Evolutionary conservation across 345 rosid species (phyloP), one percentile per base, ranked within the genome.

Genomic region (Euphorbia pulcherrima): DNA sequence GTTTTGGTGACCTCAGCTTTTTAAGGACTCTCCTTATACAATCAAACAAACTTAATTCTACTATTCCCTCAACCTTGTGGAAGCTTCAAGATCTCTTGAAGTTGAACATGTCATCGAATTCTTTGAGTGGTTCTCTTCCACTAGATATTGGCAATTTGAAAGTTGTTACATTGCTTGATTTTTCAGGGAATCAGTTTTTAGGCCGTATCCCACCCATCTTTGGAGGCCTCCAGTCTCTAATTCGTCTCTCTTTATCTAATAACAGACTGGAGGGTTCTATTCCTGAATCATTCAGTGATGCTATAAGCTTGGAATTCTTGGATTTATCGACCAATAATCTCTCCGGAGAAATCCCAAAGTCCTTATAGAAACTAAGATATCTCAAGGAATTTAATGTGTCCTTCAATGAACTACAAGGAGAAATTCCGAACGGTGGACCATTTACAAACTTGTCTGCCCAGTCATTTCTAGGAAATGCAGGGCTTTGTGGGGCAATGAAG

Each of bases 111-210:
- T 44, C 50, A 14, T 44, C 50, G 16, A 44, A 44, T 44, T 44
- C 50, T 11, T 44, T 44, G 13, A 44, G 50, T 44, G 50, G 50
- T 44, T 11, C 11, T 11, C 50, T 44, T 44, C 16, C 50, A 6
- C 8, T 9, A 21, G 58, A 53, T 20, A 53, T 53, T 23, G 58
- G 28, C 9, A 53, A 2, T 21, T 53, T 53, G 29, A 53, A 21
- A 24, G 28, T n/a, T 23, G 28, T 53, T 1, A 44, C 2, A 53
- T 7, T 7, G 13, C 24, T 20, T 20, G 58, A 72, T 41, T 41
- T 76, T 44, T 77, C 77, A 5, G 65, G 35, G 16, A 77, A 77
- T 68, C 59, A 53, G 6, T 30, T 75, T 24, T 52, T 67, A 33
- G 71, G 71, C n/a, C 33, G 16, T 44, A 44, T 44, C 50, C 50